These are phyloP conservation scores for Gossypium davidsonii DNA, from an alignment of 441 rosid species.

Conservation along the genomic window DNA sequence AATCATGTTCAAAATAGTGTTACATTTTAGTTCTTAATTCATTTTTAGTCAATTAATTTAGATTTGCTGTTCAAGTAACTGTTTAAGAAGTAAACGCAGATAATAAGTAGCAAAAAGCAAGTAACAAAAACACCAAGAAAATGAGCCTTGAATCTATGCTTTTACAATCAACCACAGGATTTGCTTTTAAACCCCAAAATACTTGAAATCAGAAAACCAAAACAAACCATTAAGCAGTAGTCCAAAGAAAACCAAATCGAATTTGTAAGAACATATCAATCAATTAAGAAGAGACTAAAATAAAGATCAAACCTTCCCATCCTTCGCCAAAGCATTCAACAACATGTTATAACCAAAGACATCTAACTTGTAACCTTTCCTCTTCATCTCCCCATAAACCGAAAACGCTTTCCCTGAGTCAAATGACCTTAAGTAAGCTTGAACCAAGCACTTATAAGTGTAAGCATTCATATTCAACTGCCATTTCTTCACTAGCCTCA, in stretches of 20 bases:
- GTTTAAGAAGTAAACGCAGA: neutral
- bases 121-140: neutral
- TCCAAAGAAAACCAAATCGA: neutral
- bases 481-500: conserved; percentile 63
- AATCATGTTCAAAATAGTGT: neutral
- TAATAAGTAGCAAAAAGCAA: neutral
- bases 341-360: conserved; percentile 82
- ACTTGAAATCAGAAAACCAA: neutral
- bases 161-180: neutral
- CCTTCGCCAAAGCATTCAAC: conserved; percentile 78
- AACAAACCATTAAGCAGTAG: neutral
- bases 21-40: neutral
- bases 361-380: conserved; percentile 64
- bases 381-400: conserved; percentile 61
- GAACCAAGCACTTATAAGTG: conserved; percentile 75
- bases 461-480: conserved; percentile 65
- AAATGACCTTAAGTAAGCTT: conserved; percentile 66
- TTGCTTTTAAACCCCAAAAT: neutral
- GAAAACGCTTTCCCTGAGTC: conserved; percentile 45
- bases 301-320: conserved; percentile 45
- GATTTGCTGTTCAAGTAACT: neutral
- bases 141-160: neutral
- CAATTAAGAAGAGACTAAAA: neutral
- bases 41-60: neutral
- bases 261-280: neutral